Evolutionary conservation across 495 filamentous ascomycete genomes (phyloP).

Genomic region (Penicillium cinerascens): DNA sequence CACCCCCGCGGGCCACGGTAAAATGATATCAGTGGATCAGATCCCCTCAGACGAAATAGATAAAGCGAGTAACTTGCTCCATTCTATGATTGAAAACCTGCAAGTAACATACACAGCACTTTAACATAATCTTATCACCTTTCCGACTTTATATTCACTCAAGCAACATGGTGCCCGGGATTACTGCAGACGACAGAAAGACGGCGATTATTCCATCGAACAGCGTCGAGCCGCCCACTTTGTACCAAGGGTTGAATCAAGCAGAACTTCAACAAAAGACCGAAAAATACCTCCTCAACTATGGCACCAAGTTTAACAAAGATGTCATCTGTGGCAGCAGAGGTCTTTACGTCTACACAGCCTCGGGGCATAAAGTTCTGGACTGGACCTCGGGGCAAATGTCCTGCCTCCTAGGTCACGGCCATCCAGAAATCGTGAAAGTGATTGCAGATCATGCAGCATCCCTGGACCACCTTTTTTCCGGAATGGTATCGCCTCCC

Average conservation of each 20-base stretch:
- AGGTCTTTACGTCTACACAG: constrained; percentile 23
- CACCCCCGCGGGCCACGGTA: background rate
- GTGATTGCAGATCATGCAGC: constrained; percentile 40
- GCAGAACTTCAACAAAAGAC: background rate
- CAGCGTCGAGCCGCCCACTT: background rate
- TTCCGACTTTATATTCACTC: background rate
- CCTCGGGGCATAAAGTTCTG: constrained; percentile 35
- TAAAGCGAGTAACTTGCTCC: background rate
- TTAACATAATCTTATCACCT: background rate
- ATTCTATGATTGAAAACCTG: background rate
- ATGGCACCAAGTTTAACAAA: constrained; percentile 13
- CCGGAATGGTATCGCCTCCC: constrained; percentile 51
- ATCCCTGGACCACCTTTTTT: constrained; percentile 52
- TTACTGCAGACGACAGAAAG: background rate
- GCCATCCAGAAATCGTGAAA: constrained; percentile 53
- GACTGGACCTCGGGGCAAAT: constrained; percentile 58
- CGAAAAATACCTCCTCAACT: constrained; percentile 7
- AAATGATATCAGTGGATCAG: background rate
- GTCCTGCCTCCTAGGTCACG: constrained; percentile 55
- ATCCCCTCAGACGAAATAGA: background rate
- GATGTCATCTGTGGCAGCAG: constrained; percentile 20
- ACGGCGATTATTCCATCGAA: background rate
- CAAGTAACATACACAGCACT: background rate
- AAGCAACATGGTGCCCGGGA: background rate
- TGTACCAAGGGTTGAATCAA: background rate